phyloP scores from a whole-genome alignment of 2,329 filamentous ascomycete species.

The Pyrenochaeta sp. region DNA sequence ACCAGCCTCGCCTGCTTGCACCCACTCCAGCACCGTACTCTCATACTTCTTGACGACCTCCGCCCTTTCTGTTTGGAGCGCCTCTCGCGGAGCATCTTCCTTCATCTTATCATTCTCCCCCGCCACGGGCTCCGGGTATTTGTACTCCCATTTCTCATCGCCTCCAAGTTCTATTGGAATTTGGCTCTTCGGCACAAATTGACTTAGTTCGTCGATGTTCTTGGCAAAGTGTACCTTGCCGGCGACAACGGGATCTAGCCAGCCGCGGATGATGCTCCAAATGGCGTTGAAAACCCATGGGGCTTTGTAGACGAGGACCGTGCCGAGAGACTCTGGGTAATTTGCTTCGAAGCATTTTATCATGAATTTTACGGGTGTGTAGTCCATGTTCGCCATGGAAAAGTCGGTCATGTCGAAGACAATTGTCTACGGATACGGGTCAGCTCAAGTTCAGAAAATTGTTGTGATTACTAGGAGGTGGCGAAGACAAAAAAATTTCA shows the following conservation, averaged over 20 bases:
- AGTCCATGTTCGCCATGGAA: conserved; percentile 97
- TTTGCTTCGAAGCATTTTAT: conserved; percentile 99
- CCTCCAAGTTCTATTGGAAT: conserved; percentile 88
- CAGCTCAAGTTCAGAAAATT: not conserved
- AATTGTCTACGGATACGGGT: conserved; percentile 69
- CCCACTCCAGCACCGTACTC: conserved; percentile 77
- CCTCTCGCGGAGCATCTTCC: conserved; percentile 66
- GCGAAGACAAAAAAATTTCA: conserved; percentile 25
- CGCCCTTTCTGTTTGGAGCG: conserved; percentile 69
- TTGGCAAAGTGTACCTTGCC: conserved; percentile 94
- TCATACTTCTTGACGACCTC: conserved; percentile 78
- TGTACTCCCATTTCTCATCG: conserved; percentile 83
- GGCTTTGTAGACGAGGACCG: conserved; percentile 92
- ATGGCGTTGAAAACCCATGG: conserved; percentile 99
- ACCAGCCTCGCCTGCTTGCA: conserved; percentile 58
- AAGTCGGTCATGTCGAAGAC: conserved; percentile 97
- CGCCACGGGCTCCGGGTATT: conserved; percentile 76
- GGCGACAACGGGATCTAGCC: conserved; percentile 96
- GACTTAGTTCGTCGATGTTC: conserved; percentile 77
- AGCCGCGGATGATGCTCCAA: conserved; percentile 93
- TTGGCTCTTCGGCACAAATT: conserved; percentile 74
- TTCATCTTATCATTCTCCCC: conserved; percentile 83
- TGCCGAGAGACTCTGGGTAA: conserved; percentile 90
- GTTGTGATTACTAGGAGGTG: not conserved
- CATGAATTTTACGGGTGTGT: conserved; percentile 97